Evolutionary conservation across 306 rosid genomes (phyloP).

Genomic region (Castanea sativa): DNA sequence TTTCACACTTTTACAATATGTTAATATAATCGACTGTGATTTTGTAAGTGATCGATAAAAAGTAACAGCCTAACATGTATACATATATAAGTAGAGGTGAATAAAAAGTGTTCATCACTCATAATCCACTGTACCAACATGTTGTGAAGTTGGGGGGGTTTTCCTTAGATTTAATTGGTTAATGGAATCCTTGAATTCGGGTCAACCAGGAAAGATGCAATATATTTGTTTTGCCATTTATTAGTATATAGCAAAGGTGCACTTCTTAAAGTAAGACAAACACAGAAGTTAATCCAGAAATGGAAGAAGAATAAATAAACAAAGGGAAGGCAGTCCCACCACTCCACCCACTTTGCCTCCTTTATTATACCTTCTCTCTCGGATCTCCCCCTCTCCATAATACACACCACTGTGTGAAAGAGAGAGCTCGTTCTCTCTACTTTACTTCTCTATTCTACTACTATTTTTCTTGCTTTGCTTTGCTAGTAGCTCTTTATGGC

Average conservation of each 20-base stretch:
- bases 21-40: no score
- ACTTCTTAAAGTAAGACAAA: not conserved
- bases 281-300: constrained; percentile 2
- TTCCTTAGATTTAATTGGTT: no score
- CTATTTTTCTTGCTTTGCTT: not conserved
- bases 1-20: no score
- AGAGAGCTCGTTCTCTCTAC: constrained; percentile 6
- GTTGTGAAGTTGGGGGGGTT: no score
- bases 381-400: not conserved
- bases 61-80: rapidly evolving
- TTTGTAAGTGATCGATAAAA: no score
- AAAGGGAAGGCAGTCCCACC: constrained; percentile 20
- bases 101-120: rapidly evolving
- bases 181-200: not conserved
- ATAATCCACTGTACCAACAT: no score
- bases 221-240: not conserved
- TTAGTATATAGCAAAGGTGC: not conserved
- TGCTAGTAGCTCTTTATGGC: constrained; percentile 43
- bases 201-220: constrained; percentile 23
- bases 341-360: constrained; percentile 23
- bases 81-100: no score
- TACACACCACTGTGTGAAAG: constrained; percentile 3
- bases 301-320: not conserved
- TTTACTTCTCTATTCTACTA: not conserved
- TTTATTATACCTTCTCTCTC: not conserved